A percentile compares a stretch with the other conserved stretches of the same genome.
These are phyloP conservation scores for Hypoxylon sp. DNA, from an alignment of 2,329 filamentous ascomycete genomes.

Conservation along the genomic window DNA sequence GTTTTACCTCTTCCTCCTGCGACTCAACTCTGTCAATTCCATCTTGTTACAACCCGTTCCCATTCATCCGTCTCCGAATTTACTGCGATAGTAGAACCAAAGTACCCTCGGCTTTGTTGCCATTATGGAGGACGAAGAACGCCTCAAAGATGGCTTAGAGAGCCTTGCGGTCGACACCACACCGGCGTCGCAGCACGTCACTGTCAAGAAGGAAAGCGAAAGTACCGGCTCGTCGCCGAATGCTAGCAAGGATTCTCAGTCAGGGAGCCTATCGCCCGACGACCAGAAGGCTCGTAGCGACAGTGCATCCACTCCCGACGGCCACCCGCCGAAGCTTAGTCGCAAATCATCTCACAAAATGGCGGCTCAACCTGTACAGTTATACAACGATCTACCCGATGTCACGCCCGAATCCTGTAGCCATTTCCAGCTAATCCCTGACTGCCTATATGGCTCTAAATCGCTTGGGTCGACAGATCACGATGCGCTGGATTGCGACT, in stretches of 20 bases:
- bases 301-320: constrained; percentile 63
- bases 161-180: constrained; percentile 61
- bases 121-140: constrained; percentile 53
- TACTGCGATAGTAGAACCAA: constrained; percentile 26
- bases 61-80: constrained; percentile 12
- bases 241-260: constrained; percentile 57
- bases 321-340: constrained; percentile 76
- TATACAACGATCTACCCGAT: constrained; percentile 83
- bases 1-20: constrained; percentile 24
- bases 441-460: constrained; percentile 93
- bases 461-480: constrained; percentile 91
- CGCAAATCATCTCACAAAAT: constrained; percentile 81
- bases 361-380: constrained; percentile 69
- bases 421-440: constrained; percentile 83
- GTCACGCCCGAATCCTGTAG: constrained; percentile 80
- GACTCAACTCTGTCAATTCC: constrained; percentile 24
- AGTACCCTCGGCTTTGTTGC: constrained; percentile 15
- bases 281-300: constrained; percentile 62
- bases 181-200: constrained; percentile 42
- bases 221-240: constrained; percentile 58
- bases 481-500: constrained; percentile 93
- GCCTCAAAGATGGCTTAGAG: constrained; percentile 55
- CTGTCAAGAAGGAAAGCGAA: constrained; percentile 57
- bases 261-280: constrained; percentile 61
- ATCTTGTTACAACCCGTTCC: constrained; percentile 17